Conservation (phyloP, 2,329 filamentous ascomycete species). For the Saccharata proteae region DNA sequence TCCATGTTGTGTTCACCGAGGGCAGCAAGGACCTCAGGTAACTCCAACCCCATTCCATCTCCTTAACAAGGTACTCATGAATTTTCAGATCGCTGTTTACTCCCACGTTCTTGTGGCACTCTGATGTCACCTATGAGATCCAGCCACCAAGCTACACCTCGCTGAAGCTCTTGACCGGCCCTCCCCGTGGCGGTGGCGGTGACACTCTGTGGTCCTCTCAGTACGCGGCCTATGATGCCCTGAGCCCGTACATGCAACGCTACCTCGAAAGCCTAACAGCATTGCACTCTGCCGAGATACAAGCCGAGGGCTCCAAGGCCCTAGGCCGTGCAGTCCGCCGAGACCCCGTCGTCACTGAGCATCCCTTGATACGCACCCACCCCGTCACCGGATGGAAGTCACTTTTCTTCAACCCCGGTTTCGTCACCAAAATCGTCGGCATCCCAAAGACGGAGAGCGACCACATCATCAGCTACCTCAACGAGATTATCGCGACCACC, state of each 20-base stretch:
- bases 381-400: constrained; percentile 52
- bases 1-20: constrained; percentile 44
- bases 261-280: constrained; percentile 47
- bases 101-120: constrained; percentile 44
- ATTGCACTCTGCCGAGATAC: constrained; percentile 42
- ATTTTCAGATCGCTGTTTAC: constrained; percentile 44
- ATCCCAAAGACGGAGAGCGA: constrained; percentile 45
- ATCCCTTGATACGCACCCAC: constrained; percentile 47
- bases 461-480: constrained; percentile 39
- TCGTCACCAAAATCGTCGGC: constrained; percentile 46
- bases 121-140: constrained; percentile 45
- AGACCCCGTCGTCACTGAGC: constrained; percentile 40
- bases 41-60: too few species aligned
- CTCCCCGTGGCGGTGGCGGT: constrained; percentile 42
- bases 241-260: constrained; percentile 44
- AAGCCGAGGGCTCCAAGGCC: constrained; percentile 38
- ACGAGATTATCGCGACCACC: constrained; percentile 42
- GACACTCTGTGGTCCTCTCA: constrained; percentile 47
- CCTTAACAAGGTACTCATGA: too few species aligned
- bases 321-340: constrained; percentile 41
- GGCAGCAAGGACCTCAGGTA: constrained; percentile 40
- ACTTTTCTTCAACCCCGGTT: constrained; percentile 47
- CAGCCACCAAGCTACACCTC: constrained; percentile 47
- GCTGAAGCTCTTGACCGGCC: constrained; percentile 41
- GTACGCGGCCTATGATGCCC: constrained; percentile 46